Evolutionary conservation across 2,329 filamentous ascomycete genomes (phyloP).

Genomic region (Laburnicola sp.): DNA sequence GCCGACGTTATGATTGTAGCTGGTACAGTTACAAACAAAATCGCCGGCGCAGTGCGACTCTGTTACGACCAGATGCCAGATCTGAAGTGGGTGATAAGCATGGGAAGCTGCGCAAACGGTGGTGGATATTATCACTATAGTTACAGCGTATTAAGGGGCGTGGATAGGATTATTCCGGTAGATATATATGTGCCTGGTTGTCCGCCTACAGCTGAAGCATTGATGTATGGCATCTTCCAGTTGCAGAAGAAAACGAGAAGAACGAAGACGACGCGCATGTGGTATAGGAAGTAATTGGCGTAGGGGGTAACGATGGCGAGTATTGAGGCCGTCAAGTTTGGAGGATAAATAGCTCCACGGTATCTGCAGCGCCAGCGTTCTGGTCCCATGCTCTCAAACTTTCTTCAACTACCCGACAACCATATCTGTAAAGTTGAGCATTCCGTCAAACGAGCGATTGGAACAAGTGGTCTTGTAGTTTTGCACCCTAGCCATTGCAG

Average conservation of each 20-base stretch:
- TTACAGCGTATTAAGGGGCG: conserved; percentile 74
- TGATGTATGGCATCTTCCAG: conserved; percentile 67
- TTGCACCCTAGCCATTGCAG: too few species aligned
- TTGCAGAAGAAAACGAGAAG: conserved; percentile 73
- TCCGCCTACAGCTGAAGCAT: conserved; percentile 56
- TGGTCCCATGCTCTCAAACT: too few species aligned
- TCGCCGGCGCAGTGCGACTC: conserved; percentile 83
- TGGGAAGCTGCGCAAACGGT: conserved; percentile 81
- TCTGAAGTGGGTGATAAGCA: conserved; percentile 79
- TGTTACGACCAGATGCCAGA: conserved; percentile 95
- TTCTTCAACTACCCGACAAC: too few species aligned
- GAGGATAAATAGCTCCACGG: too few species aligned
- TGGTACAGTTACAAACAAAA: conserved; percentile 92
- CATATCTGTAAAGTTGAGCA: too few species aligned
- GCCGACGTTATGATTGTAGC: conserved; percentile 93
- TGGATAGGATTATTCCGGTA: conserved; percentile 75
- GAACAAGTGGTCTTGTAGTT: too few species aligned
- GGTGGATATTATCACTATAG: conserved; percentile 84
- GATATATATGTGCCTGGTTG: conserved; percentile 82
- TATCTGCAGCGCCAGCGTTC: too few species aligned
- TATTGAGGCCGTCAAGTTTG: too few species aligned
- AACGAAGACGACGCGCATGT: conserved; percentile 57
- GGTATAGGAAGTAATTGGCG: conserved; percentile 60
- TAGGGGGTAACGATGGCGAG: too few species aligned
- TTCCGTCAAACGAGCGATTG: too few species aligned